A percentile compares a stretch with the other conserved stretches of the same genome.
Evolutionary conservation across 352 stramenopile species (phyloP).

Genomic region (Phytophthora nicotianae): DNA sequence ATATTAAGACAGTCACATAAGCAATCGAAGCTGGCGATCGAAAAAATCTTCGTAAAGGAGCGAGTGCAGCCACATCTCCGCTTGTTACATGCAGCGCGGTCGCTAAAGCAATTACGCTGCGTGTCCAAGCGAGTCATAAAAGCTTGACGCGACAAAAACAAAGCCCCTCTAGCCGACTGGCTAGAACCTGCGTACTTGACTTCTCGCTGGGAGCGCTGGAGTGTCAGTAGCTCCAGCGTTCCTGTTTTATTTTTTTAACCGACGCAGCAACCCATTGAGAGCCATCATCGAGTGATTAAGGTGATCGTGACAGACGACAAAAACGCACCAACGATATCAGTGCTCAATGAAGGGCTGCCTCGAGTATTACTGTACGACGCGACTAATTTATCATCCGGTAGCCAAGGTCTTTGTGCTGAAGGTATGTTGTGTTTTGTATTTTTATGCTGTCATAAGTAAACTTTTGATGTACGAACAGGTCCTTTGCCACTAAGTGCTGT

Average conservation of each 20-base stretch:
- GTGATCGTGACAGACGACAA: conserved; percentile 12
- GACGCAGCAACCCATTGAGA: conserved; percentile 5
- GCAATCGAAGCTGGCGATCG: background rate
- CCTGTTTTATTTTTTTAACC: conserved; percentile 8
- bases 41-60: conserved; percentile 11
- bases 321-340: background rate
- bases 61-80: background rate
- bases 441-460: background rate
- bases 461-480: background rate
- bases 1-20: background rate
- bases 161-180: conserved; percentile 2
- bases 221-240: conserved; percentile 5
- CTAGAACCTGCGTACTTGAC: background rate
- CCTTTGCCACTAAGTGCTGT: background rate
- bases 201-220: conserved; percentile 14
- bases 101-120: conserved; percentile 5
- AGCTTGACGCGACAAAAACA: background rate
- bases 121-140: conserved; percentile 4
- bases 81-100: background rate
- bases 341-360: background rate
- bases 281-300: conserved; percentile 11
- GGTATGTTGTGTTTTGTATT: conserved; percentile 1
- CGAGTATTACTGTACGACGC: conserved; percentile 5
- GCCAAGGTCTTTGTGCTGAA: conserved; percentile 7
- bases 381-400: background rate